Evolutionary conservation across 2,329 filamentous ascomycete species (phyloP).

Genomic region (Calonectria pseudoreteaudii): DNA sequence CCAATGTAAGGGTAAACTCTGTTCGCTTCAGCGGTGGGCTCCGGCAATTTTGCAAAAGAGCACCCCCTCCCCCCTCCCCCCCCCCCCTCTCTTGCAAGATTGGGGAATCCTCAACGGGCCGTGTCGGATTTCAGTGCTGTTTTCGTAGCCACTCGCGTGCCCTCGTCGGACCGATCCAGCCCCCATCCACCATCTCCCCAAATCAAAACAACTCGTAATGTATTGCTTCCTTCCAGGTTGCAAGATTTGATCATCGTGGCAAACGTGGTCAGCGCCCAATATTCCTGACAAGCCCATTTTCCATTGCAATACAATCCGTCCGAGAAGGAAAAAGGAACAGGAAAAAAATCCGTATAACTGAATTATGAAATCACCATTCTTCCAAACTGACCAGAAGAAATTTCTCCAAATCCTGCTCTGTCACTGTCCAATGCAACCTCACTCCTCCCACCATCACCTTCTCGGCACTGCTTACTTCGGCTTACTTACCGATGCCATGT

Average conservation of each 20-base stretch:
- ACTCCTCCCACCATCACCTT: background rate
- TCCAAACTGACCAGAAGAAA: background rate
- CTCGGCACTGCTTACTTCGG: constrained; percentile 6
- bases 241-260: background rate
- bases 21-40: background rate
- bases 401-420: background rate
- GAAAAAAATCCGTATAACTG: too few relatives aligned
- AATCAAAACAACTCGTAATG: background rate
- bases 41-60: background rate
- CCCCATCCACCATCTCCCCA: background rate
- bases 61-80: too few relatives aligned
- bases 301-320: background rate
- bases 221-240: background rate
- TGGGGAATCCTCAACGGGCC: background rate
- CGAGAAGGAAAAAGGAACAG: too few relatives aligned
- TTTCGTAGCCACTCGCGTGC: background rate
- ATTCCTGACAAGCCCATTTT: background rate
- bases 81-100: background rate
- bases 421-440: background rate
- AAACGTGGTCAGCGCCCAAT: background rate
- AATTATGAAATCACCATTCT: background rate
- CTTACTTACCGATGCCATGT: constrained; percentile 24
- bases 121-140: background rate
- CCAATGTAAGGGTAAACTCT: constrained; percentile 7
- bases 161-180: background rate